Evolutionary conservation across 768 basidiomycete genomes (phyloP).

Genomic region (Macrolepiota dolichaula): DNA sequence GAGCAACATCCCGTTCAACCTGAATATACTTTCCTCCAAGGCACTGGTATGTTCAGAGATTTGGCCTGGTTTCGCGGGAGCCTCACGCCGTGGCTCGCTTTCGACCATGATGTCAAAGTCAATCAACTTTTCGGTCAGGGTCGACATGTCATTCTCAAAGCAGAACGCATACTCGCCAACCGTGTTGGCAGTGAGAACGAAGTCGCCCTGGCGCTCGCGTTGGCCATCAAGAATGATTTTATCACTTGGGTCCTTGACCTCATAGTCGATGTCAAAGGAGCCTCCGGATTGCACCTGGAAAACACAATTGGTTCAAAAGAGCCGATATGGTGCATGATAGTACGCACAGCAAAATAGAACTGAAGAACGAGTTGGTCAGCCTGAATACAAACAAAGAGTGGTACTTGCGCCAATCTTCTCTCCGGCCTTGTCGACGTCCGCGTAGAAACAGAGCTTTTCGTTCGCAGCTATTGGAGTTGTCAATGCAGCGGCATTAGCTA

Average conservation of each 20-base stretch:
- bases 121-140: constrained; percentile 90
- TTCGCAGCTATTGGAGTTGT: constrained; percentile 79
- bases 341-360: constrained; percentile 94
- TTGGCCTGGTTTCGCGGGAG: constrained; percentile 85
- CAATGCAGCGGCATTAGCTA: constrained; percentile 57
- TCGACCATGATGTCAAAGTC: constrained; percentile 99
- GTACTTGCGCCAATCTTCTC: constrained; percentile 83
- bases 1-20: constrained; percentile 82
- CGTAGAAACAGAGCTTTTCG: constrained; percentile 88
- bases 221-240: constrained; percentile 84
- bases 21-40: constrained; percentile 94
- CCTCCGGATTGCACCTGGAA: constrained; percentile 92
- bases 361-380: constrained; percentile 30
- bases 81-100: constrained; percentile 88
- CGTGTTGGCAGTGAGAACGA: constrained; percentile 90
- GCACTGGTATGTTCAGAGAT: constrained; percentile 90
- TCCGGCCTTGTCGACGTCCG: constrained; percentile 92
- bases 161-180: constrained; percentile 94
- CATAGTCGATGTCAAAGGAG: constrained; percentile 93
- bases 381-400: neutral
- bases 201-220: constrained; percentile 94
- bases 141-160: constrained; percentile 97
- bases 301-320: neutral
- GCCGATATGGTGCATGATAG: neutral
- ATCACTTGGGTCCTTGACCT: constrained; percentile 88